A percentile compares a stretch with the other conserved stretches of the same genome.
These are phyloP conservation scores for Tremella mesenterica DNA, from an alignment of 768 basidiomycete species.

Conservation along the genomic window DNA sequence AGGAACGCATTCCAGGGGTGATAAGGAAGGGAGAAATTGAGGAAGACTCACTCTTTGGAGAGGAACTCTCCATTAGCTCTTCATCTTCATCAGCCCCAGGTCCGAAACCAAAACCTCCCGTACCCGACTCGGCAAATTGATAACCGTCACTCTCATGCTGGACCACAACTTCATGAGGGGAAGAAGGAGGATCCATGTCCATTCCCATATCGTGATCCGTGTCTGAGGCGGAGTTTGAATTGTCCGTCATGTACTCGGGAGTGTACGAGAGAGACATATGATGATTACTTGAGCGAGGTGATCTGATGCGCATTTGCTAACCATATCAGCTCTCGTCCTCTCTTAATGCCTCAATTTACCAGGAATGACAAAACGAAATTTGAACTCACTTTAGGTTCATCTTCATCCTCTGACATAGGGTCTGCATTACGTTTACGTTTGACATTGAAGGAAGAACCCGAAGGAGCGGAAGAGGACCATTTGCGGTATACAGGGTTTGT, in stretches of 20 bases:
- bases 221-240: conserved; percentile 34
- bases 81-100: conserved; percentile 38
- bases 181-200: neutral
- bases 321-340: neutral
- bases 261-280: conserved; percentile 11
- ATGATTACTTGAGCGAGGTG: conserved; percentile 22
- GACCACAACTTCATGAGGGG: too few relatives aligned
- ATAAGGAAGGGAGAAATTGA: neutral
- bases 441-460: conserved; percentile 20
- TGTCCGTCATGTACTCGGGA: conserved; percentile 32
- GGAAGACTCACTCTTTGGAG: neutral
- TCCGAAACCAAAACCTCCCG: conserved; percentile 35
- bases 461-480: conserved; percentile 6
- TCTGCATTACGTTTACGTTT: conserved; percentile 27
- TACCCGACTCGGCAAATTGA: conserved; percentile 15
- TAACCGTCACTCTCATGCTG: conserved; percentile 9
- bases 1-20: neutral
- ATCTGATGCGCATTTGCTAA: conserved; percentile 30
- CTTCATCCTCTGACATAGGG: conserved; percentile 20
- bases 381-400: conserved; percentile 11
- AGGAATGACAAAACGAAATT: neutral
- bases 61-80: conserved; percentile 9
- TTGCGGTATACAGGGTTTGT: neutral
- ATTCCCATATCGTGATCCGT: conserved; percentile 16
- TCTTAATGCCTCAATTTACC: conserved; percentile 1